Evolutionary conservation across 73 alveolate genomes (phyloP).

Genomic region (Diophrys sp.): DNA sequence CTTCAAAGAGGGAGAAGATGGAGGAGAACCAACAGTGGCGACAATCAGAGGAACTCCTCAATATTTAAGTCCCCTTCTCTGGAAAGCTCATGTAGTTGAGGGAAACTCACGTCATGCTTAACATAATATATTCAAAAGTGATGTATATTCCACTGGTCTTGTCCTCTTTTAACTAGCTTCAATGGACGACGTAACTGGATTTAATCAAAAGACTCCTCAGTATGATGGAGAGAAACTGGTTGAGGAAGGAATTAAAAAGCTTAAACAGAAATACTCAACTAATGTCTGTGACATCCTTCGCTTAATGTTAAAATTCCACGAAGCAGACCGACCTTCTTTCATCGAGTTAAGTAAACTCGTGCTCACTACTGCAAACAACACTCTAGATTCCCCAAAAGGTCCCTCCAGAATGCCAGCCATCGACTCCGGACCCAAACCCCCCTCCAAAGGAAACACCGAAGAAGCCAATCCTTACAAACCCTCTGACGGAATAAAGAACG

Average conservation of each 20-base stretch:
- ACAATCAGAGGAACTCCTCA: constrained; percentile 98
- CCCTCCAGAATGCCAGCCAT: not conserved
- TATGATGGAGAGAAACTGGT: constrained; percentile 90
- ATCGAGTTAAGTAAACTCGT: constrained; percentile 77
- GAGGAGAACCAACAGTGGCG: constrained; percentile 92
- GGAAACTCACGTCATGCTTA: constrained; percentile 88
- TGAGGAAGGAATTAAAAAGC: constrained; percentile 66
- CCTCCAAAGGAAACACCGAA: not conserved
- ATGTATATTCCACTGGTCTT: constrained; percentile 94
- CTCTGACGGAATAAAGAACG: constrained; percentile 8
- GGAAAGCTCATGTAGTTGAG: constrained; percentile 97
- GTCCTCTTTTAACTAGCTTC: constrained; percentile 88
- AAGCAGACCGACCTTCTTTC: constrained; percentile 90
- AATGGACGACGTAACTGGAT: constrained; percentile 97
- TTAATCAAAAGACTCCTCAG: constrained; percentile 67
- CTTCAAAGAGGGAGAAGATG: constrained; percentile 89
- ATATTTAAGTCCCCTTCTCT: constrained; percentile 90
- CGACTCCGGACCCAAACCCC: not conserved
- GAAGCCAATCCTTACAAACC: constrained; percentile 9
- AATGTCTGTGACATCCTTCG: constrained; percentile 71
- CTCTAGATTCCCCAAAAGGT: constrained; percentile 35
- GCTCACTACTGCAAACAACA: constrained; percentile 51
- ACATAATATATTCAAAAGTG: constrained; percentile 94
- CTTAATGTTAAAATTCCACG: constrained; percentile 91
- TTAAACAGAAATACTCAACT: constrained; percentile 59